Percentiles rank a stretch among this genome's conserved stretches.
Evolutionary conservation across 1,139 yeast species (phyloP).

Genomic region (Candida tropicalis): DNA sequence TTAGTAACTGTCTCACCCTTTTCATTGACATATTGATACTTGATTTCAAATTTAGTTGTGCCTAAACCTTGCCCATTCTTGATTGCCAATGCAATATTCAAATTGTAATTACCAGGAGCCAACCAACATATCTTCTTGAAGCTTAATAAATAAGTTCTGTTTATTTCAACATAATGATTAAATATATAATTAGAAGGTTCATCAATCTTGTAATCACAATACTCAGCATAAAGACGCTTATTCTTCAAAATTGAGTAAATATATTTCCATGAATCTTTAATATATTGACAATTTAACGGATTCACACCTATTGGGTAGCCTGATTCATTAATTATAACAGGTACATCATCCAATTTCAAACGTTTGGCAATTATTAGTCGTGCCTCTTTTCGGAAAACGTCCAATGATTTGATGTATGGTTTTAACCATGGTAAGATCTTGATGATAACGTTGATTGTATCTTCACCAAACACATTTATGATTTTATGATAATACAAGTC

Average conservation of each 20-base stretch:
- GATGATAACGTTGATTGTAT: slow-evolving; percentile 28
- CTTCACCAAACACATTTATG: slow-evolving; percentile 45
- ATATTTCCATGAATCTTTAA: slow-evolving; percentile 59
- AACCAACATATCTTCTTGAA: slow-evolving; percentile 50
- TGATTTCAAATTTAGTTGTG: slow-evolving; percentile 57
- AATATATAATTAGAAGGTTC: slow-evolving; percentile 51
- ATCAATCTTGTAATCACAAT: slow-evolving; percentile 52
- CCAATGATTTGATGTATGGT: slow-evolving; percentile 50
- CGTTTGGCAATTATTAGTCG: slow-evolving; percentile 39
- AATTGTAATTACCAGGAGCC: slow-evolving; percentile 55
- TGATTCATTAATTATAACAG: slow-evolving; percentile 30
- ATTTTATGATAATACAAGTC: slow-evolving; percentile 49
- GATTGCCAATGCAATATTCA: slow-evolving; percentile 54
- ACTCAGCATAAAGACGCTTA: slow-evolving; percentile 55
- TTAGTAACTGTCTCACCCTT: slow-evolving; percentile 21
- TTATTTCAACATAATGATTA: slow-evolving; percentile 49
- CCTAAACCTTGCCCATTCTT: slow-evolving; percentile 60
- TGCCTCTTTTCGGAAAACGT: slow-evolving; percentile 42
- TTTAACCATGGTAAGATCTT: slow-evolving; percentile 44
- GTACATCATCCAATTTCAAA: slow-evolving; percentile 26
- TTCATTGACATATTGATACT: slow-evolving; percentile 26
- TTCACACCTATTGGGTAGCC: slow-evolving; percentile 12
- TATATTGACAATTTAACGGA: slow-evolving; percentile 29
- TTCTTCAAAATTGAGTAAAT: slow-evolving; percentile 53
- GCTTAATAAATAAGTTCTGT: slow-evolving; percentile 51